These are phyloP conservation scores for Plicaturopsis crispa DNA, from an alignment of 768 basidiomycete genomes.

Conservation along the genomic window DNA sequence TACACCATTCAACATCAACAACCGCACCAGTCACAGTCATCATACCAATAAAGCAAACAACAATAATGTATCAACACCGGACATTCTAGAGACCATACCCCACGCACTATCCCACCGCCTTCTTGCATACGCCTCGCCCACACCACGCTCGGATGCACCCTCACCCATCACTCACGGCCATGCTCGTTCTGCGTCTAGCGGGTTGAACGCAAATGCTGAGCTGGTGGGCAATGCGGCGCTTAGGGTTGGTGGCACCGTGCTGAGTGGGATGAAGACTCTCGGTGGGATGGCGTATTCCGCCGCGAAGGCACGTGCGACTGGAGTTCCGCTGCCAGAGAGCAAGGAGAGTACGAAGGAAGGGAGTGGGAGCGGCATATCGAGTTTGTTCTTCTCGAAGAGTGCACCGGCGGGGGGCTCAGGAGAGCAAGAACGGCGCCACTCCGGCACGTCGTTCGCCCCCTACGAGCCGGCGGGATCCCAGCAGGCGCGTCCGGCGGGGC, in stretches of 20 bases:
- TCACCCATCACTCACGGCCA: constrained; percentile 6
- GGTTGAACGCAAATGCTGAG: constrained; percentile 31
- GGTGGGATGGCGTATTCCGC: constrained; percentile 55
- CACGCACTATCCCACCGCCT: constrained; percentile 50
- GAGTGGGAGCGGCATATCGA: constrained; percentile 18
- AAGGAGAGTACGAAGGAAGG: constrained; percentile 12
- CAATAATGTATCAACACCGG: constrained; percentile 31
- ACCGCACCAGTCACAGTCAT: constrained; percentile 17
- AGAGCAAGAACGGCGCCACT: constrained; percentile 12
- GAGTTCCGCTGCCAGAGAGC: constrained; percentile 6
- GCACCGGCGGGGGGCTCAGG: constrained; percentile 39
- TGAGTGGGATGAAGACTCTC: constrained; percentile 57
- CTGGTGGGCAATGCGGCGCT: constrained; percentile 43
- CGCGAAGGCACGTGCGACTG: constrained; percentile 26
- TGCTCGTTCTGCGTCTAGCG: not conserved
- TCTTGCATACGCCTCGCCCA: constrained; percentile 47
- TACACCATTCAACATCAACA: constrained; percentile 19
- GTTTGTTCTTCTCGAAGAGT: constrained; percentile 52
- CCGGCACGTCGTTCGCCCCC: constrained; percentile 1
- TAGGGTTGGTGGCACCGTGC: constrained; percentile 52
- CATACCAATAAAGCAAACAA: constrained; percentile 4
- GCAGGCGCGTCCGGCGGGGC: constrained; percentile 21
- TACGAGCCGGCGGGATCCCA: constrained; percentile 8
- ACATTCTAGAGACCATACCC: constrained; percentile 12
- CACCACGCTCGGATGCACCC: constrained; percentile 3